These are phyloP conservation scores for Termitomyces sp. DNA, from an alignment of 768 basidiomycete genomes.

Conservation along the genomic window DNA sequence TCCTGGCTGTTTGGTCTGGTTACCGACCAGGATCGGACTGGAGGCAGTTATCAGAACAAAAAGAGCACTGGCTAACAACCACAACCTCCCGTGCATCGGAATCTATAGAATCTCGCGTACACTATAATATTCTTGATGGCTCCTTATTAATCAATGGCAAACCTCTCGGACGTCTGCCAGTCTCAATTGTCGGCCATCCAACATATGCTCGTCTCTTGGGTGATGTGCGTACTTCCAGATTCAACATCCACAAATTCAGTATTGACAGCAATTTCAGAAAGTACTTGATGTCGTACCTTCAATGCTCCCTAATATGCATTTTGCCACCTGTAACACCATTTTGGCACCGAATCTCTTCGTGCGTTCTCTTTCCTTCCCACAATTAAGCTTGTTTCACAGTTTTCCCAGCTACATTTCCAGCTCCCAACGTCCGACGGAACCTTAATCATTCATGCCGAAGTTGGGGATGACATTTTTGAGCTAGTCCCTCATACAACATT, in stretches of 20 bases:
- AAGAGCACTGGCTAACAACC: background rate
- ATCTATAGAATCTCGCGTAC: background rate
- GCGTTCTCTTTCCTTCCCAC: background rate
- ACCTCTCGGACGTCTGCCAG: background rate
- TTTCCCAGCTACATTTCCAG: slow-evolving; percentile 26
- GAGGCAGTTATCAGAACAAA: background rate
- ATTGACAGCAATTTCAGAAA: background rate
- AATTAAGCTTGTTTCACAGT: background rate
- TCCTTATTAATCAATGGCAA: background rate
- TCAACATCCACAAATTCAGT: background rate
- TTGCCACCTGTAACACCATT: background rate
- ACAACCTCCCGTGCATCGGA: background rate
- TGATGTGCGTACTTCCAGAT: background rate
- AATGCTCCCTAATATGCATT: background rate
- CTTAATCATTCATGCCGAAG: slow-evolving; percentile 26
- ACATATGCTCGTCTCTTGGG: background rate
- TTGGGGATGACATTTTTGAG: slow-evolving; percentile 18
- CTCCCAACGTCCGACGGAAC: slow-evolving; percentile 10
- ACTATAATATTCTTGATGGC: background rate
- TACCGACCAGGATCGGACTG: background rate
- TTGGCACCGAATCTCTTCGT: background rate
- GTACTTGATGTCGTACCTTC: background rate
- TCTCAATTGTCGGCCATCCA: background rate
- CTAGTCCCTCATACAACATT: slow-evolving; percentile 27
- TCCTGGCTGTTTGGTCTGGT: background rate